phyloP scores from a whole-genome alignment of 2,329 filamentous ascomycete species.

The Fusarium virguliforme region DNA sequence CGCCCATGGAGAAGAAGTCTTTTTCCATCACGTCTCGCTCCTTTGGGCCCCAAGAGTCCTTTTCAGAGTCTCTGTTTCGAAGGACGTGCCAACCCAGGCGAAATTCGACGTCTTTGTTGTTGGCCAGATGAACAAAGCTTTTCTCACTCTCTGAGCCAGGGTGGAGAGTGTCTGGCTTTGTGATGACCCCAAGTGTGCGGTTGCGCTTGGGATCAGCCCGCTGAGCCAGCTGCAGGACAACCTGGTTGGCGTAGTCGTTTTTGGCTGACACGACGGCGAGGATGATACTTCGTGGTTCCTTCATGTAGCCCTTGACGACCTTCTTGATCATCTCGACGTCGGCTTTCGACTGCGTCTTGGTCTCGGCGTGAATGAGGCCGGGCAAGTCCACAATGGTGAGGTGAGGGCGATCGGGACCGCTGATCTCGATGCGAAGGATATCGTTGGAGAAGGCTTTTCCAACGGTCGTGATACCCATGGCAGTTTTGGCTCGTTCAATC shows the following conservation, averaged over 20 bases:
- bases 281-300: slow-evolving; percentile 70
- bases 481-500: slow-evolving; percentile 59
- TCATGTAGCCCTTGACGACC: slow-evolving; percentile 72
- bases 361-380: slow-evolving; percentile 68
- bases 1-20: slow-evolving; percentile 61
- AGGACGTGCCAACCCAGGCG: slow-evolving; percentile 70
- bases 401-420: slow-evolving; percentile 65
- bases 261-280: slow-evolving; percentile 72
- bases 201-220: slow-evolving; percentile 47
- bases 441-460: slow-evolving; percentile 63
- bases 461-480: slow-evolving; percentile 65
- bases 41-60: slow-evolving; percentile 48
- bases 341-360: slow-evolving; percentile 61
- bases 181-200: slow-evolving; percentile 71
- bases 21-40: slow-evolving; percentile 60
- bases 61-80: slow-evolving; percentile 46
- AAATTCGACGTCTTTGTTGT: slow-evolving; percentile 65
- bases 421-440: slow-evolving; percentile 66
- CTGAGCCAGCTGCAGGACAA: slow-evolving; percentile 65
- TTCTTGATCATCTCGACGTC: slow-evolving; percentile 64
- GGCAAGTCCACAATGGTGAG: slow-evolving; percentile 75
- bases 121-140: slow-evolving; percentile 60
- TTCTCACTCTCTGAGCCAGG: slow-evolving; percentile 58
- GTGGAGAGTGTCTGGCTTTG: slow-evolving; percentile 66
- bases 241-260: slow-evolving; percentile 72